Evolutionary conservation across 768 basidiomycete genomes (phyloP).

Genomic region (Trametes punicea): DNA sequence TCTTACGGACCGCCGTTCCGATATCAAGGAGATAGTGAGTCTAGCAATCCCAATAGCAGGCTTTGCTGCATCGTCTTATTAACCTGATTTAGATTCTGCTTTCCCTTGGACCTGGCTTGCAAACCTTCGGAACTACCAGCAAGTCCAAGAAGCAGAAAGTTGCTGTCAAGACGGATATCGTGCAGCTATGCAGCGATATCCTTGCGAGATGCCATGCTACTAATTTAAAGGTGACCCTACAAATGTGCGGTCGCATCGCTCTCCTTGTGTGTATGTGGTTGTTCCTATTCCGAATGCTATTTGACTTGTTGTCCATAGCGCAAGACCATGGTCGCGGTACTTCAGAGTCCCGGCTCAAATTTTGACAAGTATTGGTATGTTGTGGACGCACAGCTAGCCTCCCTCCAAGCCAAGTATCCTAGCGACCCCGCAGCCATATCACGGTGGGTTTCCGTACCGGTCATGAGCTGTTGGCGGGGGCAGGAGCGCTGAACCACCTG

Average conservation of each 20-base stretch:
- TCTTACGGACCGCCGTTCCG: neutral
- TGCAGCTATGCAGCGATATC: neutral
- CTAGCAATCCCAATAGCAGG: neutral
- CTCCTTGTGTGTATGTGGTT: neutral
- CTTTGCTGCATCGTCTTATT: neutral
- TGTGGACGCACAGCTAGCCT: neutral
- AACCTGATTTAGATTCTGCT: neutral
- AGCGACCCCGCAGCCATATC: neutral
- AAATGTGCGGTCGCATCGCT: neutral
- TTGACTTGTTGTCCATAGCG: neutral
- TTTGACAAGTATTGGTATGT: neutral
- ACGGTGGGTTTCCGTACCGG: neutral
- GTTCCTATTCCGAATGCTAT: neutral
- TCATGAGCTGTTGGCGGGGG: neutral
- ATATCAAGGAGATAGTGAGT: neutral
- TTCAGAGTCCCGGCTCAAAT: neutral
- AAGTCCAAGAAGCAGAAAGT: neutral
- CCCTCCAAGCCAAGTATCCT: neutral
- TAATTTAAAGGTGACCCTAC: neutral
- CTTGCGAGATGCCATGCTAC: neutral
- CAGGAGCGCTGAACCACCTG: neutral
- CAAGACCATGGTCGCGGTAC: neutral
- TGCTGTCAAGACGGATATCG: neutral
- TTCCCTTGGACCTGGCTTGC: neutral
- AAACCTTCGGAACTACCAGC: neutral